Evolutionary conservation across 148 eudicot species (phyloP).

Genomic region (Rhododendron vialii): DNA sequence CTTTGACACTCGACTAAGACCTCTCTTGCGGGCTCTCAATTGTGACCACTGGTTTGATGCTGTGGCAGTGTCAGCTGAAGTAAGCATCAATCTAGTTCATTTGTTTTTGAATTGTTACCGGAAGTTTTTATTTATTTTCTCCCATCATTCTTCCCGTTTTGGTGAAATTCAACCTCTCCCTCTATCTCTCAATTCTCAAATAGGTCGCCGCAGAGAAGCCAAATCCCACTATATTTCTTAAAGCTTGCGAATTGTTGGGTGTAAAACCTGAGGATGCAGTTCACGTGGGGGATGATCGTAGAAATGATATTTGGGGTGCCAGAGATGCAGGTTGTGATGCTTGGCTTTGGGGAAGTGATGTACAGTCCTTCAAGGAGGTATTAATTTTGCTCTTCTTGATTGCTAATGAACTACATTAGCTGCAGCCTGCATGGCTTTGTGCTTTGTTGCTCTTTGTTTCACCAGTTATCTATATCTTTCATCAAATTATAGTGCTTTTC

Average conservation of each 20-base stretch:
- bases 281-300: constrained; percentile 97
- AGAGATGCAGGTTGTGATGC: constrained; percentile 99
- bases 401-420: background rate
- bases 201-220: constrained; percentile 99
- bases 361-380: constrained; percentile 92
- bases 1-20: constrained; percentile 85
- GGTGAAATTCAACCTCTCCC: background rate
- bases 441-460: background rate
- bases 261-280: constrained; percentile 93
- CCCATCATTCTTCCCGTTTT: background rate
- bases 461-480: background rate
- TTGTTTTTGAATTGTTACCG: background rate
- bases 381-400: background rate
- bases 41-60: constrained; percentile 99
- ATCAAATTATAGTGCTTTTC: background rate
- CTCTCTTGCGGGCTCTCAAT: constrained; percentile 68
- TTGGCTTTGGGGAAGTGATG: constrained; percentile 99
- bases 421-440: background rate
- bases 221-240: constrained; percentile 87
- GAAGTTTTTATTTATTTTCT: background rate
- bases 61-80: constrained; percentile 97
- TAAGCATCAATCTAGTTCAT: constrained; percentile 21
- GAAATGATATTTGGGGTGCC: constrained; percentile 99
- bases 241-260: constrained; percentile 83
- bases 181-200: constrained; percentile 7